Base-by-base conservation (phyloP, 2,329 filamentous ascomycete genomes). In the Rhinocladiella mackenziei region DNA sequence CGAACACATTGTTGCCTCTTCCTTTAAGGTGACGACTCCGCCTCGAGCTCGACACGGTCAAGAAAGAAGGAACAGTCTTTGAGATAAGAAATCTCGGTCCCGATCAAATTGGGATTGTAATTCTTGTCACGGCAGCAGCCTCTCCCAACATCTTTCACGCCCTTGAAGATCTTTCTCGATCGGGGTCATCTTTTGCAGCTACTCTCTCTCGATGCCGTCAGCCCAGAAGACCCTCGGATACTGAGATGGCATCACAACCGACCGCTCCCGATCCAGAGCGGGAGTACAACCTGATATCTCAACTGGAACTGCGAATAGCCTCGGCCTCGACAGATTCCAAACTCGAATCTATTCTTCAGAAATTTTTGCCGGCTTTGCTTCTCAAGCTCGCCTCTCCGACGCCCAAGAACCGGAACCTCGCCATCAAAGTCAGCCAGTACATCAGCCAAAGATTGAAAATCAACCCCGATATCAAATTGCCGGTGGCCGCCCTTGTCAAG, bases 311-410 rank as follows among this genome's bases (percentile, higher is more conserved):
- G 60, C 79, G 83, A 53, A 92, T 96, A 58, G 84, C 80, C 19
- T 78, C 91, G 39, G 84, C 89, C 19, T 85, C 88, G 56, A 83
- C 88, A 39, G 91, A 96, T 62, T 74, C 80, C 51, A 94, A 91
- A 67, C 77, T 98, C 1, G 80, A 91, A 62, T 70, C 80, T 17
- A 72, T 92, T 11, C 74, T 98, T 13, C 80, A 84, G 58, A 81
- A 78, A 30, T 96, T 91, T 60, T 73, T 98, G 18, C 72, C 85
- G 3, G 84, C 91, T 1, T 69, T 97, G 8, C 76, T 98, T 2
- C 74, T 96, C 45, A 97, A 97, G 63, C 80, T 94, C 22, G 81
- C 77, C 22, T 96, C 89, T 35, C 84, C 88, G 17, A 80, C 89
- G 66, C 75, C 80, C 38, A 75, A 80, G 32, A 92, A 97, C 19